Conservation (phyloP, 257 asterid species). For the Lavandula angustifolia region DNA sequence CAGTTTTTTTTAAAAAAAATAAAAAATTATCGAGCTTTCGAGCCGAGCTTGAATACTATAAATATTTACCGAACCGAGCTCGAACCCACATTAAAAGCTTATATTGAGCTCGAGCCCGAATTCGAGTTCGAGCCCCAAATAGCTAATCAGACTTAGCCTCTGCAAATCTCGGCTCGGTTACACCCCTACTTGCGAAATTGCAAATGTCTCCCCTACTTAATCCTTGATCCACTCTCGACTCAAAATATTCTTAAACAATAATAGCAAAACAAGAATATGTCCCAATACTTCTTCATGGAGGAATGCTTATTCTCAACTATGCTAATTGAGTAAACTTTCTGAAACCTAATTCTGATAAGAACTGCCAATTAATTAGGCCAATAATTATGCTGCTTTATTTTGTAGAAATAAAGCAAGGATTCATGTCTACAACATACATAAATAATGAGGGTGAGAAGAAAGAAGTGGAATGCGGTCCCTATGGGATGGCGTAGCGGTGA, state of each 20-base stretch:
- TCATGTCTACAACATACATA: neutral
- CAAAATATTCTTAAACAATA: neutral
- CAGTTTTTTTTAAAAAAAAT: no score
- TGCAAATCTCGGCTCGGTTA: no score
- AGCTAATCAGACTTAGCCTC: no score
- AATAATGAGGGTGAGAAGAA: constrained; percentile 22
- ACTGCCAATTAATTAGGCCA: neutral
- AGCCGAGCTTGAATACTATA: no score
- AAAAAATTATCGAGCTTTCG: no score
- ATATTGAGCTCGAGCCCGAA: no score
- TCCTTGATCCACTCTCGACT: no score
- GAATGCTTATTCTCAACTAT: neutral
- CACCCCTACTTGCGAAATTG: no score
- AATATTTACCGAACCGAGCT: no score
- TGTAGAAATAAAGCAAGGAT: constrained; percentile 10
- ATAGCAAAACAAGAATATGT: neutral
- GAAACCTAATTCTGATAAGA: neutral
- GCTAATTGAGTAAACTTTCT: neutral
- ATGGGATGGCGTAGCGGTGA: no score
- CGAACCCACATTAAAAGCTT: no score
- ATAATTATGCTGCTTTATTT: neutral
- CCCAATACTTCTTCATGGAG: neutral
- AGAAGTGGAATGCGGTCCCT: constrained; percentile 44
- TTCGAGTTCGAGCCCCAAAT: no score
- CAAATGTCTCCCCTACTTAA: neutral